phyloP scores from a whole-genome alignment of 106 monocot species.

The Apostasia ramifera region DNA sequence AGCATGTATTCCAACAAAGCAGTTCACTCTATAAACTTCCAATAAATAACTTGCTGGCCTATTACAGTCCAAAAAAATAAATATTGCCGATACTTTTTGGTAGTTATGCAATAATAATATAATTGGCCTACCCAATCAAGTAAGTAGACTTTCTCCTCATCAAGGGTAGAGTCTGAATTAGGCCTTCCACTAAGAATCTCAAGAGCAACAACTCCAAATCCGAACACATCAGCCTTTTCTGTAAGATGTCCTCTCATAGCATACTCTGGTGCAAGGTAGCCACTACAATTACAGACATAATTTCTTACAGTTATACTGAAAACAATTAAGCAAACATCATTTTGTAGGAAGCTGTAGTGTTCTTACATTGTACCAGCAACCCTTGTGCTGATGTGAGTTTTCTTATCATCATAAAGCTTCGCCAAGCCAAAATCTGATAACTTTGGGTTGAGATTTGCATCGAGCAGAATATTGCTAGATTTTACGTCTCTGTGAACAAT shows the following conservation, averaged over 20 bases:
- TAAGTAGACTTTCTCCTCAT: constrained; percentile 55
- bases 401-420: constrained; percentile 65
- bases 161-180: constrained; percentile 41
- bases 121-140: constrained; percentile 67
- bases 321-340: background rate
- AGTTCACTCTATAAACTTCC: background rate
- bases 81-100: background rate
- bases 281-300: constrained; percentile 24
- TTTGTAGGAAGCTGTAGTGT: background rate
- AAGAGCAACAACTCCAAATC: constrained; percentile 69
- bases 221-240: constrained; percentile 87
- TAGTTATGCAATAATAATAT: background rate
- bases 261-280: constrained; percentile 88
- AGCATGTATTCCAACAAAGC: too few relatives aligned
- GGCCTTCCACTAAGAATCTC: constrained; percentile 65
- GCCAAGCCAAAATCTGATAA: constrained; percentile 85
- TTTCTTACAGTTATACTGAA: too few relatives aligned
- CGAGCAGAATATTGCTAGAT: constrained; percentile 73
- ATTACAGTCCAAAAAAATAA: background rate
- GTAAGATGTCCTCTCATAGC: constrained; percentile 93
- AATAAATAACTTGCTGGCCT: background rate
- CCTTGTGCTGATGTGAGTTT: constrained; percentile 85
- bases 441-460: constrained; percentile 57
- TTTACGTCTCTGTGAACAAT: constrained; percentile 85
- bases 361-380: constrained; percentile 90